Evolutionary conservation across 2,329 filamentous ascomycete species (phyloP), one percentile per base, ranked within the genome.

Genomic region (Tolypocladium paradoxum): DNA sequence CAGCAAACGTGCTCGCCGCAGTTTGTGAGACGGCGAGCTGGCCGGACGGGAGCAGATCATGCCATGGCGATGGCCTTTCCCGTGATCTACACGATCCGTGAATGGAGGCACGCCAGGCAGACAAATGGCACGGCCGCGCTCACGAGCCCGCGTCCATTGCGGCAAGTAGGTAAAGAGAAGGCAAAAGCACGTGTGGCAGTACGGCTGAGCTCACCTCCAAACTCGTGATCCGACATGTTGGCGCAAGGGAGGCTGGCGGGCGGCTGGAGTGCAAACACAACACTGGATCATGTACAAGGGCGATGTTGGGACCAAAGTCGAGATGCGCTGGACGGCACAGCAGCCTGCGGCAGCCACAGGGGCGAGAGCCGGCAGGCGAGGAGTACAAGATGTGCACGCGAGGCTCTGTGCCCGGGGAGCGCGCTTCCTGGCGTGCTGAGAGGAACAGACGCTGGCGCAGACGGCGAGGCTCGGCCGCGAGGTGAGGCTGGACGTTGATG

Each of bases 191-290:
- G 51, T 34, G 50, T 24, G 43, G 31, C 48, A 48, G 18, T 33
- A 54, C 48, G 48, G 33, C 9, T 40, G 20, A 33, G 72, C 80
- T 70, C 65, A 83, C 82, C 77, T 69, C 75, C 77, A 71, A 84
- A 82, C 66, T 85, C 82, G 67, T 83, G 78, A 62, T 85, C 82
- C 54, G 82, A 85, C 82, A 85, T 85, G 57, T 47, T 70, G 61
- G 48, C 18, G 48, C 33, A 51, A 48, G 49, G 22, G 50, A 27
- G 24, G 24, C 8, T 5, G 43, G 43, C 5, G 24, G 27, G 27
- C 27, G 12, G 43, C 43, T 31, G 16, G 18, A n/a, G 16, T 31
- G 27, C 43, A 31, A 31, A n/a, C 27, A 31, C 43, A 46, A 46
- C 8, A 46, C 43, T 4, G 43, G 24, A 7, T 11, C 43, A 31